Base-by-base conservation (phyloP, 768 basidiomycete species). In the Neoboletus magnificus region DNA sequence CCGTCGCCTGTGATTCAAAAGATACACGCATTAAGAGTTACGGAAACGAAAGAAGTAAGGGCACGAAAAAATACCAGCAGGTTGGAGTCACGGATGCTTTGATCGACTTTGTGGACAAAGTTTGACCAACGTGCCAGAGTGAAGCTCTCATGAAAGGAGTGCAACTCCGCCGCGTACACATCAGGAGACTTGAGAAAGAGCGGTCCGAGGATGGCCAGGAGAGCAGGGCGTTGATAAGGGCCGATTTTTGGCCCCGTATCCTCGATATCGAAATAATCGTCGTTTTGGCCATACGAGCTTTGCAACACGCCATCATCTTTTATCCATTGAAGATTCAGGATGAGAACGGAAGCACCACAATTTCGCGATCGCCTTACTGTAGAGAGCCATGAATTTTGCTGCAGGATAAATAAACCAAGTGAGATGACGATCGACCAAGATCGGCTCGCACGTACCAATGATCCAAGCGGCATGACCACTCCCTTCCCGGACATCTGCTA, bases 201-300 rank as follows among this genome's bases (percentile, higher is more conserved):
- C 0, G 68, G 66, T 15, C 46, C 59, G 7, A 70, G 45, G 23
- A 68, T 12, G 13, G 58, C 40, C 46, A 70, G 36, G 15, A 71
- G 42, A 15, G 22, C 1, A 33, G 61, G 50, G 25, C 66, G 71
- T 47, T 44, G 39, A 23, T 71, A 70, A 25, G 66, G 46, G 2
- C 56, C 52, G 4, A 56, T 13, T 2, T 4, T 7, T 6, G 61
- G 54, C 4, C 52, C 51, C 5, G 56, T 57, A 35, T 58, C 55
- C 1, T 72, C 66, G 40, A 72, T 69, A 37, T 71, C 68, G 49
- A 69, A 72, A 45, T 63, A 66, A 37, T 70, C 71, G 40, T 72
- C 69, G 5, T 44, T 52, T 54, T 70, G 69, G 11, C 71, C 69
- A 46, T 71, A 72, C 23, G 66, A 66, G 23, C 64, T 72, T 29